phyloP scores from a whole-genome alignment of 2,329 filamentous ascomycete species.

The Beauveria scarabaeidicola region DNA sequence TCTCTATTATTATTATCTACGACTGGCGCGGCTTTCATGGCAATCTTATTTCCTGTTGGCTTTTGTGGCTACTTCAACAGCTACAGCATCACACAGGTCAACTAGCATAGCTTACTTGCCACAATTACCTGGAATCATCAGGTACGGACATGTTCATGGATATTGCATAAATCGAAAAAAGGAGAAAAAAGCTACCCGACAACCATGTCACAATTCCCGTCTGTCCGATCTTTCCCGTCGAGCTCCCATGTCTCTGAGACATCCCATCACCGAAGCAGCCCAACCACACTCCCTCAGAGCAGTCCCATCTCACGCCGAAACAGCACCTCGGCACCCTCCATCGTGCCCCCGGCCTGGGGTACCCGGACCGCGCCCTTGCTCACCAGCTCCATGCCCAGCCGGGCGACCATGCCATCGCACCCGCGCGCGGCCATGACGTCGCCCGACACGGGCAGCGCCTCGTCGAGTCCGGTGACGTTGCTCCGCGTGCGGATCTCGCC shows the following conservation, averaged over 20 bases:
- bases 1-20: neutral
- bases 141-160: neutral
- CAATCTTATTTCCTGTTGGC: neutral
- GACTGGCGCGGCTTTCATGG: neutral
- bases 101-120: neutral
- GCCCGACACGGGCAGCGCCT: conserved; percentile 34
- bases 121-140: neutral
- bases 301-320: conserved; percentile 2
- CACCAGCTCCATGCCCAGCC: conserved; percentile 42
- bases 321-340: conserved; percentile 20
- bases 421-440: conserved; percentile 33
- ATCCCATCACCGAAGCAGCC: neutral
- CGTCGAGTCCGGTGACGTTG: conserved; percentile 29
- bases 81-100: conserved; percentile 1
- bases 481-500: conserved; percentile 32
- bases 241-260: neutral
- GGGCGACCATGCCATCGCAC: conserved; percentile 48
- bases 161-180: conserved; percentile 1
- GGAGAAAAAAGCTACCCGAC: neutral
- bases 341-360: conserved; percentile 32
- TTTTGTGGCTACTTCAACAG: conserved; percentile 1
- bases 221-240: neutral
- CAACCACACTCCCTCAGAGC: neutral
- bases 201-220: neutral
- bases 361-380: conserved; percentile 37